Evolutionary conservation across 2,329 filamentous ascomycete species (phyloP), one percentile per base, ranked within the genome.

Genomic region (Diaporthe citri): DNA sequence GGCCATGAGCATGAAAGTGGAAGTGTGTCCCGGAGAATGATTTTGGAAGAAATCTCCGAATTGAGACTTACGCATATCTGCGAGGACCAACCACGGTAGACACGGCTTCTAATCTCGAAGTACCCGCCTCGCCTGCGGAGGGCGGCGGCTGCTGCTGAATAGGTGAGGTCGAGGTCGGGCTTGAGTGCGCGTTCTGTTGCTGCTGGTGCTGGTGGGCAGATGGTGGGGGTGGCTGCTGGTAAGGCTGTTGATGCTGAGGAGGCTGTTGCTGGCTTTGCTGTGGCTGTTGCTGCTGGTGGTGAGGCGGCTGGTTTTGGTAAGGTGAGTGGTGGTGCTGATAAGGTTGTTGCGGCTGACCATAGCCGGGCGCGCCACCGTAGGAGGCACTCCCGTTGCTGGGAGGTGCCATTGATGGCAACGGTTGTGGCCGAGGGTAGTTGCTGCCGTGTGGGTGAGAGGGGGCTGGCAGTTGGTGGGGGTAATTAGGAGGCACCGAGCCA

Each of bases 321-420:
- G 75, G 51, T 36, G 69, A 59, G 48, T 72, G 75, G 20, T 76
- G 73, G 34, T 76, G 75, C 39, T 76, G 75, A 39, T 76, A 75
- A n/a, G 66, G 20, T 25, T 75, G 43, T 62, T 73, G 73, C 28
- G 75, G 66, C 48, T 76, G 75, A 43, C 59, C 48, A 36, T 76
- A 76, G 41, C 46, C 66, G 5, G 72, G 62, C 36, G 67, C 36
- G 48, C 46, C 70, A 64, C 62, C 73, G 48, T 75, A 76, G 10
- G 70, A 28, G 13, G 51, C 34, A 52, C 39, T 71, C 22, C 75
- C 75, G n/a, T 75, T 76, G n/a, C 52, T 62, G n/a, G 75, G 67
- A 20, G 75, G 51, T 13, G 73, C 75, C 75, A 76, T 76, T 28
- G 75, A 75, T 5, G 75, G 75, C 41, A 75, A 46, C 0, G 75